These are phyloP conservation scores for Leavenworthia alabamica DNA, from an alignment of 345 rosid species.

Conservation along the genomic window DNA sequence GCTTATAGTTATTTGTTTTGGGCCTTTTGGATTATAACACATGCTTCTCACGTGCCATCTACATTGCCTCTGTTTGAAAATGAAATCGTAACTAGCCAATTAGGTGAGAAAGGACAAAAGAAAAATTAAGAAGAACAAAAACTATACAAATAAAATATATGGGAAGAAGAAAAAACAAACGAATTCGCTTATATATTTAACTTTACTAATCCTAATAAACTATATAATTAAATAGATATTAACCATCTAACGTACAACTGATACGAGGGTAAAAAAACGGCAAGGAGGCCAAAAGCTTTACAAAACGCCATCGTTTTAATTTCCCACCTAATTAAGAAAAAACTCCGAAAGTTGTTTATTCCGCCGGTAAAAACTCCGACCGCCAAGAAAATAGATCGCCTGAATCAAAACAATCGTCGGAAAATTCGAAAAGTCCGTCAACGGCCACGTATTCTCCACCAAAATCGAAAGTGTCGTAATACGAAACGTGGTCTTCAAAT, in stretches of 20 bases:
- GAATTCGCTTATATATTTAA: constrained; percentile 21
- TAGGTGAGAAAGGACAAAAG: not conserved
- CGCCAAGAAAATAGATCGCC: constrained; percentile 47
- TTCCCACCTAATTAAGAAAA: constrained; percentile 18
- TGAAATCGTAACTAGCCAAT: too few relatives aligned
- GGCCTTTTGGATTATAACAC: not conserved
- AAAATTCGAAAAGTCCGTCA: constrained; percentile 56
- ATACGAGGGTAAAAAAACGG: constrained; percentile 1
- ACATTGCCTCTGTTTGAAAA: too few relatives aligned
- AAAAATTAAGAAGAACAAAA: not conserved
- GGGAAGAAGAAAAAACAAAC: constrained; percentile 24
- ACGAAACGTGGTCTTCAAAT: constrained; percentile 38
- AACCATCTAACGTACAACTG: constrained; percentile 20
- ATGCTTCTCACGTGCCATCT: not conserved
- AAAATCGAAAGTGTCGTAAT: constrained; percentile 44
- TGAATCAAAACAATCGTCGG: constrained; percentile 36
- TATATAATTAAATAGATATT: constrained; percentile 4
- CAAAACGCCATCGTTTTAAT: constrained; percentile 26
- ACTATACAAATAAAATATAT: not conserved
- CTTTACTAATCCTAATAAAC: not conserved
- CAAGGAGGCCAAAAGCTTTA: constrained; percentile 27
- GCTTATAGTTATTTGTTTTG: not conserved
- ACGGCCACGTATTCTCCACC: constrained; percentile 47
- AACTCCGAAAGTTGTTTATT: constrained; percentile 5
- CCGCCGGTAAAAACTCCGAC: constrained; percentile 55